Percentiles rank a stretch among this genome's conserved stretches.
phyloP scores from a whole-genome alignment of 2,329 filamentous ascomycete species.

The Pseudogymnoascus verrucosus region DNA sequence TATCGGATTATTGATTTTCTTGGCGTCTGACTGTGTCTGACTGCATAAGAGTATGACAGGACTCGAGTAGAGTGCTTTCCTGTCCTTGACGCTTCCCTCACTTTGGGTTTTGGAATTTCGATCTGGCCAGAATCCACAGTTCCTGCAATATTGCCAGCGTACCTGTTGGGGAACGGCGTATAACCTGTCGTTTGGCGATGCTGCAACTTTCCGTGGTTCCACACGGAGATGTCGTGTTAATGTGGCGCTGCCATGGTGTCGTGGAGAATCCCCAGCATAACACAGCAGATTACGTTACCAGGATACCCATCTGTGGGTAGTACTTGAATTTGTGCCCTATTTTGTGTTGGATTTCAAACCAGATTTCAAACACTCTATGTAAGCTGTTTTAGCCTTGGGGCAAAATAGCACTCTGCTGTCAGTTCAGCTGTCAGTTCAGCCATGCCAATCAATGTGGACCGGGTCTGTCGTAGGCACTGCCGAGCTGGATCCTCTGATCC shows the following conservation, averaged over 20 bases:
- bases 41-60: not conserved
- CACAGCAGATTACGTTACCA: not conserved
- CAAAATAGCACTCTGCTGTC: not conserved
- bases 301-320: not conserved
- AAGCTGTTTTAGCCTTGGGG: not conserved
- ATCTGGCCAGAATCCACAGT: constrained; percentile 2
- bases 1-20: not conserved
- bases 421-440: not conserved
- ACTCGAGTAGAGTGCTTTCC: not conserved
- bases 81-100: not conserved
- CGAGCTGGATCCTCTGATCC: not conserved
- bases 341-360: not conserved
- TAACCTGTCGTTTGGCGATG: constrained; percentile 1
- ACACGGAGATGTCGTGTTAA: not conserved
- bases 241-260: not conserved
- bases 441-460: not conserved
- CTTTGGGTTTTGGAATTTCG: not conserved
- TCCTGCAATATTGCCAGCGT: not conserved
- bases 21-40: constrained; percentile 1
- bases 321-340: not conserved
- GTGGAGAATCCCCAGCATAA: not conserved
- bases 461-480: not conserved
- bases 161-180: not conserved
- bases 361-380: not conserved
- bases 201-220: not conserved